Base-by-base conservation (phyloP, 2,329 filamentous ascomycete species). In the Arthrobotrys megalospora region DNA sequence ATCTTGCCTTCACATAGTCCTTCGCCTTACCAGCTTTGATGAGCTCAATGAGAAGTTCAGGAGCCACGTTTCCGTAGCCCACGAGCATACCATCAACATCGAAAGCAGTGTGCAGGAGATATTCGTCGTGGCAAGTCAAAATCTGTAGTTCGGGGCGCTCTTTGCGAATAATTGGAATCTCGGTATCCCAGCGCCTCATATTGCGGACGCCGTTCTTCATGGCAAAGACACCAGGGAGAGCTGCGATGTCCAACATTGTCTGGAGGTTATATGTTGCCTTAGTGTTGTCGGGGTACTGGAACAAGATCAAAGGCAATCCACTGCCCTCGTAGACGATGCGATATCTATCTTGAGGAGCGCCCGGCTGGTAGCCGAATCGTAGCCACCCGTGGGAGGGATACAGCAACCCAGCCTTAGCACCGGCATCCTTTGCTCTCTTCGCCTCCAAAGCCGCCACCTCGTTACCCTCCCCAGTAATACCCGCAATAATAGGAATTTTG, bases 181-280 rank as follows among this genome's bases (percentile, higher is more conserved):
- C 87, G 0, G 86, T 87, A 64, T 88, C 87, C 87, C 87, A 88
- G 16, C 87, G 85, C n/a, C 86, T 85, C 87, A 88, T 88, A 82
- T 88, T 88, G 66, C 87, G 85, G 8, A 88, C 87, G 19, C 87
- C 87, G 78, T 88, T 88, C 85, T 88, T 88, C 87, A 88, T 88
- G 14, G 87, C 87, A 53, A 88, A 87, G 5, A 87, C 86, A 32
- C 87, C 87, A 0, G 87, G 87, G 38, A 84, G 86, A 6, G 86
- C 87, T 1, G 87, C 84, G 66, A 88, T 88, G 63, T 88, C 87
- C 1, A 88, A 85, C 79, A 88, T 85, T 0, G 87, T 88, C 79
- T 88, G 84, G 21, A 88, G 83, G 79, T 82, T 86, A 81, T 88
- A 88, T 0, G 85, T 87, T 2, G 86, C 86, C 81, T 88, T 88